phyloP scores from a whole-genome alignment of 441 rosid species.

The Pelargonium hybrid region DNA sequence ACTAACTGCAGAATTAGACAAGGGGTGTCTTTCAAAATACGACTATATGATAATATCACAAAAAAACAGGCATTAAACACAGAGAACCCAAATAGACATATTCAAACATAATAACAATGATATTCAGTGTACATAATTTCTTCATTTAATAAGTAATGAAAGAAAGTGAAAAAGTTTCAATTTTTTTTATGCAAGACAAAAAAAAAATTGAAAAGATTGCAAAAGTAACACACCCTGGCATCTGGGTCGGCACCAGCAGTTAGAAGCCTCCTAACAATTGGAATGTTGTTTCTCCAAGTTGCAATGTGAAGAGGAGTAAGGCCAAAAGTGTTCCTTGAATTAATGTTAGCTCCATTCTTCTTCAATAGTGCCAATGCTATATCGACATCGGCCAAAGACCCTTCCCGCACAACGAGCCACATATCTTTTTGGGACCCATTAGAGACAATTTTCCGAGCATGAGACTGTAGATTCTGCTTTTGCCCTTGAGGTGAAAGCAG shows the following conservation, averaged over 20 bases:
- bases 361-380: constrained; percentile 50
- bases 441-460: constrained; percentile 37
- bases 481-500: constrained; percentile 51
- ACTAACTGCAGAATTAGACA: neutral
- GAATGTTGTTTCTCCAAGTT: constrained; percentile 92
- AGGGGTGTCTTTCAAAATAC: neutral
- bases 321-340: constrained; percentile 68
- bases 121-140: no score
- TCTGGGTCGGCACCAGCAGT: constrained; percentile 96
- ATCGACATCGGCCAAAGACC: constrained; percentile 80
- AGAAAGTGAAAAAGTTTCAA: neutral
- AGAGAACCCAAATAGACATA: no score
- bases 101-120: no score
- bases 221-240: constrained; percentile 62
- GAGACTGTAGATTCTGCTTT: constrained; percentile 42
- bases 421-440: constrained; percentile 51
- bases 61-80: no score
- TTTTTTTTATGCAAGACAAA: constrained; percentile 4
- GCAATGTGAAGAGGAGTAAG: constrained; percentile 88
- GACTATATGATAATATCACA: neutral
- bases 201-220: constrained; percentile 7
- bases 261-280: constrained; percentile 78
- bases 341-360: constrained; percentile 75
- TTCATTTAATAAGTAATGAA: neutral
- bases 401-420: constrained; percentile 68